Base-by-base conservation (phyloP, 371 early-diverging fungal species). In the Mucor piriformis region DNA sequence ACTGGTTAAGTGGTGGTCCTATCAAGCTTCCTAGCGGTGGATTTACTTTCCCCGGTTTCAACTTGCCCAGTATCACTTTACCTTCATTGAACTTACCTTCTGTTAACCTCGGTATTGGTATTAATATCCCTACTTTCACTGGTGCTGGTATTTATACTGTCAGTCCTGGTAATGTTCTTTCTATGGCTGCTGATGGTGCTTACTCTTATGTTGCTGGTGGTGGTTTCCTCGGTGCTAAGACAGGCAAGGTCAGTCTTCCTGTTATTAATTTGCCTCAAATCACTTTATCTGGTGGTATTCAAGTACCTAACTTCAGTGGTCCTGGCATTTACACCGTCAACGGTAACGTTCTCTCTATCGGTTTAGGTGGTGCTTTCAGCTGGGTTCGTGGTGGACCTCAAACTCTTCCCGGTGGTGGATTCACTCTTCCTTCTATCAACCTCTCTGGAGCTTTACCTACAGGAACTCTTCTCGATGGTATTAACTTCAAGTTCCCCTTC, bases 61-160 rank as follows among this genome's bases (percentile, higher is more conserved):
- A 35, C 0, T 24, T 60, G 11, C 61, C 59, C 10, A 21, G 21
- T n/a, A 38, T 60, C 16, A 32, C 44, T 15, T 34, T 59, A 13
- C 59, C 59, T n/a, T 33, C 34, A 0, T 10, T 58, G 21, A 42
- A 10, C 11, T 42, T 51, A 2, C 42, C 49, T 13, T 15, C 20
- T 24, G 7, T 47, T 25, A 46, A 24, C 4, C 16, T 46, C 8
- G 42, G 42, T 20, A 8, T 42, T 18, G 42, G 42, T 12, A 33
- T 34, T 15, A 18, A 4, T 2, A 29, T 60, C 10, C 12, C 34
- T n/a, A 27, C 11, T 6, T 60, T 27, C 12, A 27, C 8, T 11
- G 61, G 61, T 34, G 27, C 61, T 15, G 59, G 59, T 11, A 32
- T 27, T 3, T 58, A 58, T 23, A 58, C 59, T 6, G 6, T 50